Percentiles rank a stretch among this genome's conserved stretches.
Evolutionary conservation across 2,329 filamentous ascomycete genomes (phyloP).

Genomic region (Aureobasidium sp.): DNA sequence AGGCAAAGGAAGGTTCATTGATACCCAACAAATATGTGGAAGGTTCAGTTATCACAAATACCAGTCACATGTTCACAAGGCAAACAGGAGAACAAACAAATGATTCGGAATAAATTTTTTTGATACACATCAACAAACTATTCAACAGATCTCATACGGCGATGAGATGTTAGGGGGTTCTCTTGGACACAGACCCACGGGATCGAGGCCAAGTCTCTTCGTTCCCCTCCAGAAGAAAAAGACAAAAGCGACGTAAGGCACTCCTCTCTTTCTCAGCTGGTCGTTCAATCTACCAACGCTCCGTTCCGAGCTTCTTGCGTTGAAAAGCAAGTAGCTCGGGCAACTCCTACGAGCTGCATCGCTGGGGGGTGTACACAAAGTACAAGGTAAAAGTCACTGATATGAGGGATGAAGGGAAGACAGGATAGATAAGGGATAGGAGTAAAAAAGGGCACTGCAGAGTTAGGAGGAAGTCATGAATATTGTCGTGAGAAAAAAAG

Average conservation of each 20-base stretch:
- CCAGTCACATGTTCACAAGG: not conserved
- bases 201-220: conserved; percentile 19
- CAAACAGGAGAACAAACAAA: not conserved
- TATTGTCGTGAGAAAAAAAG: not conserved
- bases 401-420: not conserved
- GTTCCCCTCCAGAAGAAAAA: conserved; percentile 24
- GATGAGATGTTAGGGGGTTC: conserved; percentile 22
- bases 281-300: conserved; percentile 36
- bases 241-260: conserved; percentile 12
- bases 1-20: no score
- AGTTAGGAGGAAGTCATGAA: conserved; percentile 4
- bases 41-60: not conserved
- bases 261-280: not conserved
- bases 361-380: conserved; percentile 28
- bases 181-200: conserved; percentile 22
- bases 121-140: no score
- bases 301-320: conserved; percentile 34
- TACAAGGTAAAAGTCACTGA: not conserved
- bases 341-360: conserved; percentile 35
- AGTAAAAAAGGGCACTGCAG: not conserved
- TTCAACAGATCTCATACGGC: not conserved
- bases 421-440: no score
- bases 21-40: no score
- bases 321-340: conserved; percentile 28
- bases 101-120: no score